Base-by-base conservation (phyloP, 2,329 filamentous ascomycete species). In the Hortaea werneckii region DNA sequence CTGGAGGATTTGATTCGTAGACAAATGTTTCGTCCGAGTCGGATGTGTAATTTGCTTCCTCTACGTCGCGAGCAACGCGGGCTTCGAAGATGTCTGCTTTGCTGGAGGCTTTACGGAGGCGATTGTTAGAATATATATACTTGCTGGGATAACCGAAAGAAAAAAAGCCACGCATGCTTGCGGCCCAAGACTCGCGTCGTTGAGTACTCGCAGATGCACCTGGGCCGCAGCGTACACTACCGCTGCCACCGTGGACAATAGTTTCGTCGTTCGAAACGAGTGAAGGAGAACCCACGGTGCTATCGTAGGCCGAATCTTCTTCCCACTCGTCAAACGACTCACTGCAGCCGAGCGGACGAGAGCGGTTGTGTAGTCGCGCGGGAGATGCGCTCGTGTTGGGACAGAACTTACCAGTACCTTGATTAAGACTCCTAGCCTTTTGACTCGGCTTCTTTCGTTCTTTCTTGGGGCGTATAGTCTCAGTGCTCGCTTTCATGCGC, bases 1-100 rank as follows among this genome's bases (percentile, higher is more conserved):
- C 79, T 10, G 77, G 75, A 7, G 90, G 92, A 60, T 98, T 98
- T 27, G 92, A 96, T 66, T 98, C 92, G 68, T 98, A 98, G 11
- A 98, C 92, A 65, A 96, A 98, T 0, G 92, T 96, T 67, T 96
- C 92, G 59, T 95, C 92, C 1, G 90, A 96, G 64, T 98, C 92
- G 5, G 90, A 95, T 9, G 90, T 94, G 32, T 35, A 35, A 65
- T 95, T 86, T 39, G 87, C 88, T 65, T 96, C 89, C 63, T 96
- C 90, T 43, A 98, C 88, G 6, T 90, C 90, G 64, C 83, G 95
- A 42, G 90, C 90, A 55, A 98, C 88, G 62, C 94, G 94, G 55
- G 89, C 88, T 70, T 96, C 92, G 64, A 98, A 98, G 43, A 96
- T 88, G 67, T 98, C 92, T 62, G 92, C 90, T 71, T 96, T 96